These are phyloP conservation scores for Auriscalpium orientale DNA, from an alignment of 768 basidiomycete genomes.

Conservation along the genomic window DNA sequence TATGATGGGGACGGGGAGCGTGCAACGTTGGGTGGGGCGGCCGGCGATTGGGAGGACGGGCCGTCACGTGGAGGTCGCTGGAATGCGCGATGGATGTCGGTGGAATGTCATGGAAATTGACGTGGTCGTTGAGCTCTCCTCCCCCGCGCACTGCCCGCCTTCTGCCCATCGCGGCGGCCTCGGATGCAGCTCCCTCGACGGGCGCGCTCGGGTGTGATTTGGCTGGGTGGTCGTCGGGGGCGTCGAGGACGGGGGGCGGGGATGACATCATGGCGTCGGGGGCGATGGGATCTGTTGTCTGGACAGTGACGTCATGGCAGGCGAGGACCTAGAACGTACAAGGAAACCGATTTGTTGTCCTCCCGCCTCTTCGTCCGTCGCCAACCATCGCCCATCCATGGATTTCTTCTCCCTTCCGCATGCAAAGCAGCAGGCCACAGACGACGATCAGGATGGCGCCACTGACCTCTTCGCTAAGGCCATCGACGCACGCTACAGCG, in stretches of 20 bases:
- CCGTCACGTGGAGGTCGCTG: not conserved
- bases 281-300: not conserved
- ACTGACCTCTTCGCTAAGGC: conserved; percentile 47
- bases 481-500: conserved; percentile 38
- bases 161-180: too few relatives aligned
- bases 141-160: not conserved
- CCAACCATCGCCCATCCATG: conserved; percentile 7
- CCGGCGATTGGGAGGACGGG: not conserved
- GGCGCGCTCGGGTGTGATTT: too few relatives aligned
- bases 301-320: conserved; percentile 7
- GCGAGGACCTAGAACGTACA: conserved; percentile 1
- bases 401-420: conserved; percentile 17
- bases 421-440: not conserved
- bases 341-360: not conserved
- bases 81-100: conserved; percentile 1
- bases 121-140: not conserved
- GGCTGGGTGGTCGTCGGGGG: too few relatives aligned
- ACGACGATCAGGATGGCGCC: conserved; percentile 17
- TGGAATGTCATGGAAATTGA: conserved; percentile 3
- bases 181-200: too few relatives aligned
- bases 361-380: not conserved
- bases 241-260: not conserved
- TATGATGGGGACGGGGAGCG: too few relatives aligned
- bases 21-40: not conserved
- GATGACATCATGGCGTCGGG: not conserved